phyloP scores from a whole-genome alignment of 257 asterid genomes.

The Plantago elongata region DNA sequence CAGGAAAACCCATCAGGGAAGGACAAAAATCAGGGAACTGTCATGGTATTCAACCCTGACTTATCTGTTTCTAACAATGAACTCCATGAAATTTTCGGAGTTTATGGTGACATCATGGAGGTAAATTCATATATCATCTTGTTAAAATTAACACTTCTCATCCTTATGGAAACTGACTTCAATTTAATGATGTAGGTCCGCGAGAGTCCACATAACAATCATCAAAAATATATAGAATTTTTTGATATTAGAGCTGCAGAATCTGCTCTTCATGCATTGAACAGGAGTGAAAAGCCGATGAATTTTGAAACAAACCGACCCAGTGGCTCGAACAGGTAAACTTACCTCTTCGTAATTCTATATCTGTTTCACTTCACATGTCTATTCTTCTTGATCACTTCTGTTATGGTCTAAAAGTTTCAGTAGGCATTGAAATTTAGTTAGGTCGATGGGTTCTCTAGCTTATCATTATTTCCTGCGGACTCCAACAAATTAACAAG shows the following conservation, averaged over 20 bases:
- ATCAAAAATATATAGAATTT: conserved; percentile 65
- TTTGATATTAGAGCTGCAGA: conserved; percentile 95
- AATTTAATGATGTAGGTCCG: conserved; percentile 51
- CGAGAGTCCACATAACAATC: conserved; percentile 54
- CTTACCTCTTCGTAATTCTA: not conserved
- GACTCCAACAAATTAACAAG: conserved; percentile 16
- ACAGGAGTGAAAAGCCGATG: conserved; percentile 69
- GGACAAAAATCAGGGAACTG: conserved; percentile 78
- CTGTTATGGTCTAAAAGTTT: not conserved
- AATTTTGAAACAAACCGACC: conserved; percentile 61
- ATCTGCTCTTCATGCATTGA: conserved; percentile 74
- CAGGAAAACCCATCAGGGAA: conserved; percentile 77
- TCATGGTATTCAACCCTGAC: conserved; percentile 73
- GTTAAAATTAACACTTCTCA: conserved; percentile 6
- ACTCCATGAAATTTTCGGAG: conserved; percentile 71
- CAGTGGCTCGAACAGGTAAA: conserved; percentile 75
- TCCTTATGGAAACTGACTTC: conserved; percentile 9
- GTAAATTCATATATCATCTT: conserved; percentile 33
- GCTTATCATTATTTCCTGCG: conserved; percentile 13
- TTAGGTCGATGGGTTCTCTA: not conserved
- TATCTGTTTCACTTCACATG: not conserved
- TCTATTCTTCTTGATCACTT: conserved; percentile 9
- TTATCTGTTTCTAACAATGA: conserved; percentile 80
- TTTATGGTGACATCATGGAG: conserved; percentile 90
- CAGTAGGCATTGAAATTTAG: not conserved